Conservation (phyloP, 164 flowering plant genomes). For the Vitis rupestris region DNA sequence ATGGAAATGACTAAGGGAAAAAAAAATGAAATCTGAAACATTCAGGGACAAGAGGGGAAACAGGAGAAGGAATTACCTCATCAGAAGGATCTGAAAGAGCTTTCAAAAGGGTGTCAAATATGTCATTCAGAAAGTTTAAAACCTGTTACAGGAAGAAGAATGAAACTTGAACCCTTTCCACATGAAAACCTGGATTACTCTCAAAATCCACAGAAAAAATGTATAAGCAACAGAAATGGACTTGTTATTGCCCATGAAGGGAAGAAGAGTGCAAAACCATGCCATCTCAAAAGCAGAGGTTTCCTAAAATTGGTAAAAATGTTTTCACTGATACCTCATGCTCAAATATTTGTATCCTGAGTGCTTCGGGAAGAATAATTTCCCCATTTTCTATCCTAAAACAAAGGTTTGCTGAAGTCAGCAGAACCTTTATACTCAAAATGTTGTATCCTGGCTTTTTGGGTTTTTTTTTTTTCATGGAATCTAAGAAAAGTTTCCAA, state of each 20-base stretch:
- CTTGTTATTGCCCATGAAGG: neutral
- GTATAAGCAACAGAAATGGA: neutral
- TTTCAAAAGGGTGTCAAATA: constrained; percentile 76
- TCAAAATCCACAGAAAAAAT: neutral
- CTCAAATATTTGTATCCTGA: too few species aligned
- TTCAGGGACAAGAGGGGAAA: neutral
- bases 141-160: constrained; percentile 53
- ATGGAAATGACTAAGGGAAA: neutral
- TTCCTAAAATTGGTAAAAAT: too few species aligned
- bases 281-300: too few species aligned
- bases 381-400: too few species aligned
- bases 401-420: too few species aligned
- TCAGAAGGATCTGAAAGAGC: constrained; percentile 90
- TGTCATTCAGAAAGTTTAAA: constrained; percentile 62
- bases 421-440: too few species aligned
- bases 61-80: constrained; percentile 48
- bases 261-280: too few species aligned
- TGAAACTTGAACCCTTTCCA: neutral
- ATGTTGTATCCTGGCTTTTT: too few species aligned
- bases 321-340: too few species aligned
- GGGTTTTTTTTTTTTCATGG: too few species aligned
- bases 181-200: neutral
- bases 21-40: neutral
- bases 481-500: too few species aligned
- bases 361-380: too few species aligned